Evolutionary conservation across 352 stramenopile species (phyloP).

Genomic region (Pythium dissotocum): DNA sequence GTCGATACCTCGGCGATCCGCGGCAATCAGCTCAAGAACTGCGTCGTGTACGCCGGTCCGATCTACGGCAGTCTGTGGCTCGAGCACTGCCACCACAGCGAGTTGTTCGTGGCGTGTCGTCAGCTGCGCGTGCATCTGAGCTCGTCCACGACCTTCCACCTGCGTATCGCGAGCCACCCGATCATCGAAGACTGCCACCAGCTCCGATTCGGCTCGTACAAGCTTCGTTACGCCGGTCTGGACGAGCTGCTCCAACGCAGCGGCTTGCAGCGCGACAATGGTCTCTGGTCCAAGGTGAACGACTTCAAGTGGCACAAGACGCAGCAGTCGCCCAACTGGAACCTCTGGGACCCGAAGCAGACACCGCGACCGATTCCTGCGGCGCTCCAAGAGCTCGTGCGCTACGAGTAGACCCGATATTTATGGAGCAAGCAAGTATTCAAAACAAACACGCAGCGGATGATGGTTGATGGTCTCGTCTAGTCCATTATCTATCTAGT

Average conservation of each 20-base stretch:
- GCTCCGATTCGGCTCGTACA: conserved; percentile 81
- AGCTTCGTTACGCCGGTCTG: conserved; percentile 61
- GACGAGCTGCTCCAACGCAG: conserved; percentile 60
- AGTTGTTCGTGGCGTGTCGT: conserved; percentile 82
- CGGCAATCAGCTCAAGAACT: conserved; percentile 65
- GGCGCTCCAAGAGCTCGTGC: conserved; percentile 36
- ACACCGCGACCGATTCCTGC: conserved; percentile 39
- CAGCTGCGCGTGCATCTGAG: conserved; percentile 88
- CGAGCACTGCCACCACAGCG: conserved; percentile 70
- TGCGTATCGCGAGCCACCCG: conserved; percentile 82
- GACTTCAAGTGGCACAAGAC: conserved; percentile 92
- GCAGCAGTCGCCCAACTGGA: conserved; percentile 89
- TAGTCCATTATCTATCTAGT: conserved; percentile 6
- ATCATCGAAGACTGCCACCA: conserved; percentile 91
- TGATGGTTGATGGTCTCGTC: conserved; percentile 1
- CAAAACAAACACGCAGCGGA: conserved; percentile 1
- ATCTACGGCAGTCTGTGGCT: conserved; percentile 87
- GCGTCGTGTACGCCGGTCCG: conserved; percentile 71
- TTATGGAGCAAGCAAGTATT: background rate
- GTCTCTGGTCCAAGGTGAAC: conserved; percentile 88
- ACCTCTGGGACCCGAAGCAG: conserved; percentile 53
- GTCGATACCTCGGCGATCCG: conserved; percentile 78
- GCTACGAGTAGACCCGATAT: conserved; percentile 32
- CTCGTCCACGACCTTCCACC: conserved; percentile 65
- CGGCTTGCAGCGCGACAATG: conserved; percentile 51